phyloP scores from a whole-genome alignment of 2,329 filamentous ascomycete genomes.

The Cladosporium sphaerospermum region DNA sequence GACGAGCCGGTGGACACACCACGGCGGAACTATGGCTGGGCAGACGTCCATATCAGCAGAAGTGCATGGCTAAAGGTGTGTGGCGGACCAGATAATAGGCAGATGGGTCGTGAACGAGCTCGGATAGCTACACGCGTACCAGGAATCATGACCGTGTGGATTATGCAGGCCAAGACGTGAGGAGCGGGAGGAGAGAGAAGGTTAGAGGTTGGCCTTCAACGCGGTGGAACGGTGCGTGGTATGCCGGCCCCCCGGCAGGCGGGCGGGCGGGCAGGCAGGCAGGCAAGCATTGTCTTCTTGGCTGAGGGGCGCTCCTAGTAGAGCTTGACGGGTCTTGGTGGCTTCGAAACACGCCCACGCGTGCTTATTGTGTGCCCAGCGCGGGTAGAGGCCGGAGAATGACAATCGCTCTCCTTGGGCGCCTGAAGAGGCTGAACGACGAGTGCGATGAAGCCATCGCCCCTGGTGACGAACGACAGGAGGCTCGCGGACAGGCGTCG shows the following conservation, averaged over 20 bases:
- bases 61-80: no score
- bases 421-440: neutral
- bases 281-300: neutral
- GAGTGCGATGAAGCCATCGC: neutral
- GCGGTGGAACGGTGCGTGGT: slow-evolving; percentile 7
- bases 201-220: neutral
- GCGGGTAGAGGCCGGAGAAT: neutral
- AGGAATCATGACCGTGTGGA: slow-evolving; percentile 1
- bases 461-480: neutral
- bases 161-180: slow-evolving; percentile 9
- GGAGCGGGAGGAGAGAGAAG: neutral
- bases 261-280: neutral
- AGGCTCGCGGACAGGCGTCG: neutral
- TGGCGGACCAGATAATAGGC: no score
- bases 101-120: no score
- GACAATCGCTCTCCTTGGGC: neutral
- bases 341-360: neutral
- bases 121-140: neutral
- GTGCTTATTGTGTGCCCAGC: neutral
- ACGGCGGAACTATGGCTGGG: no score
- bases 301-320: neutral
- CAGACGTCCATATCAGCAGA: no score
- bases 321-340: slow-evolving; percentile 2
- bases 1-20: no score
- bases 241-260: neutral